A percentile compares a stretch with the other conserved stretches of the same genome.
phyloP scores from a whole-genome alignment of 352 stramenopile species.

The Globisporangium nagaii region DNA sequence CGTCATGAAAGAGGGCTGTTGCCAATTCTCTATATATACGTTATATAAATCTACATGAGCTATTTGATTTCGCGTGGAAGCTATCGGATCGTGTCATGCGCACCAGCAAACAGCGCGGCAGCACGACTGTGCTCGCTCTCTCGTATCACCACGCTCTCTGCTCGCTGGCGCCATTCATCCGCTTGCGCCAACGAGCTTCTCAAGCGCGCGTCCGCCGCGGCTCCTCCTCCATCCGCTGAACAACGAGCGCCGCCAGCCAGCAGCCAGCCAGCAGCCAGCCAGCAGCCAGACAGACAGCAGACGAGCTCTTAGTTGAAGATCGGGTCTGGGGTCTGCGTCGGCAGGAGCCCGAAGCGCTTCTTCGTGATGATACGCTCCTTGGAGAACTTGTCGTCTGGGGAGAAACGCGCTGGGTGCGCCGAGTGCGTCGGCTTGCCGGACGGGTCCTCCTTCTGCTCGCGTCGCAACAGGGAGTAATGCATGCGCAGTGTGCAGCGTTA shows the following conservation, averaged over 20 bases:
- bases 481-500: not conserved
- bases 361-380: slow-evolving; percentile 97
- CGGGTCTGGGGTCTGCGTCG: slow-evolving; percentile 90
- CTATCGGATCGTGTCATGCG: too few species aligned
- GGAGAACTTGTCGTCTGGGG: slow-evolving; percentile 99
- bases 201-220: too few species aligned
- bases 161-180: not conserved
- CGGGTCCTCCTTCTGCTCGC: slow-evolving; percentile 91
- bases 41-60: slow-evolving; percentile 22
- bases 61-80: not conserved
- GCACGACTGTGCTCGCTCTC: slow-evolving; percentile 4
- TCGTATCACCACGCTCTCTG: not conserved
- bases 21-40: slow-evolving; percentile 14
- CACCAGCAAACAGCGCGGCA: too few species aligned
- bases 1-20: slow-evolving; percentile 1
- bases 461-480: not conserved
- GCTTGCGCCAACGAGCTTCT: too few species aligned
- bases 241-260: too few species aligned
- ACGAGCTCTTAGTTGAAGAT: slow-evolving; percentile 70
- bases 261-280: too few species aligned
- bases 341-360: slow-evolving; percentile 97
- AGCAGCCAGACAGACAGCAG: not conserved
- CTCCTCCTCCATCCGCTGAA: too few species aligned
- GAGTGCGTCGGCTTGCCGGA: slow-evolving; percentile 92
- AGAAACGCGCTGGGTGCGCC: slow-evolving; percentile 97